Evolutionary conservation across 2,329 filamentous ascomycete species (phyloP).

Genomic region (Diaporthe longicolla): DNA sequence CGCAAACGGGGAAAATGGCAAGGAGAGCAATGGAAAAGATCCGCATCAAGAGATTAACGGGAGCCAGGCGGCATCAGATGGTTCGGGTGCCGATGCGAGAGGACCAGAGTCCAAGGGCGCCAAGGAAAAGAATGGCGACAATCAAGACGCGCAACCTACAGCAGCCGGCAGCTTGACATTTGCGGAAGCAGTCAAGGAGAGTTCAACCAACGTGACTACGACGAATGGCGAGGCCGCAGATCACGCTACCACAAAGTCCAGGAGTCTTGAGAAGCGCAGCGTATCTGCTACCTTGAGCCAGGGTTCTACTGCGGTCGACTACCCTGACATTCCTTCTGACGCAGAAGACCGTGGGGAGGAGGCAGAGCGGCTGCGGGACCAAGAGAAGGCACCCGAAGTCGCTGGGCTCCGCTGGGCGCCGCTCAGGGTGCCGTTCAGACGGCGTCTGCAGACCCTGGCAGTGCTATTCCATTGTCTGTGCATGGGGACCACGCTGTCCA

Average conservation of each 20-base stretch:
- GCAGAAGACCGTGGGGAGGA: constrained; percentile 33
- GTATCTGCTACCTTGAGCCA: constrained; percentile 33
- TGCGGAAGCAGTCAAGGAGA: constrained; percentile 39
- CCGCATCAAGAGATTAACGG: background rate
- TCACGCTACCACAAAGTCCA: background rate
- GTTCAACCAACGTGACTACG: background rate
- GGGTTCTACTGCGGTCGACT: constrained; percentile 40
- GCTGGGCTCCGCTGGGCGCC: constrained; percentile 86
- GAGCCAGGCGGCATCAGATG: background rate
- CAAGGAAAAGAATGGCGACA: background rate
- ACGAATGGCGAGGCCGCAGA: constrained; percentile 21
- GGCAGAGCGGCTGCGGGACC: constrained; percentile 29
- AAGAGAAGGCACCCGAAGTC: constrained; percentile 40
- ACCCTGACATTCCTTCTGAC: constrained; percentile 39
- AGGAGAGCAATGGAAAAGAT: background rate
- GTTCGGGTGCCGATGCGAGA: background rate
- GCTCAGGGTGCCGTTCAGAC: constrained; percentile 77
- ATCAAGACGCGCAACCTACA: constrained; percentile 32
- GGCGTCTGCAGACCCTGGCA: constrained; percentile 83
- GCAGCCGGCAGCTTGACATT: constrained; percentile 41
- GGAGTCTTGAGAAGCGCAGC: background rate
- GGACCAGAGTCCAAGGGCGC: background rate
- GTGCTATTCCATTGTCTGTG: constrained; percentile 81
- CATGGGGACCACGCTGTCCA: constrained; percentile 78
- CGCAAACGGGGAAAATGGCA: constrained; percentile 6